These are phyloP conservation scores for Didymosphaeria variabile DNA, from an alignment of 2,329 filamentous ascomycete genomes.

Conservation along the genomic window DNA sequence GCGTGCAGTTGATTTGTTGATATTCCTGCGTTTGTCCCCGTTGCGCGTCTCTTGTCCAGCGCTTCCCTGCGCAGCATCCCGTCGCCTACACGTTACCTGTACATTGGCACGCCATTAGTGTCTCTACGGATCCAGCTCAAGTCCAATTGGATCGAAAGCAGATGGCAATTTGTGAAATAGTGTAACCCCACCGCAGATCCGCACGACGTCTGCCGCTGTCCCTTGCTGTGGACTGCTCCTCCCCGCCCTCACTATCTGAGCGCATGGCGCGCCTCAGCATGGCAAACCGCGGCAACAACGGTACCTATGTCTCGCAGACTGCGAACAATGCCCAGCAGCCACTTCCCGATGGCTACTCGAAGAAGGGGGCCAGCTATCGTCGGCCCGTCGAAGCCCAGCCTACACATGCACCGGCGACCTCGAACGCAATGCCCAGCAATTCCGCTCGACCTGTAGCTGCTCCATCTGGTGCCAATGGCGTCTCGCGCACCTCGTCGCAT, in stretches of 20 bases:
- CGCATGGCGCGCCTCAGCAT: conserved; percentile 31
- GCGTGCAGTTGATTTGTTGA: conserved; percentile 8
- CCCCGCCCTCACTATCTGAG: conserved; percentile 3
- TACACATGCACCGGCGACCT: conserved; percentile 24
- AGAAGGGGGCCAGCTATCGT: conserved; percentile 45
- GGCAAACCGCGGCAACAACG: conserved; percentile 41
- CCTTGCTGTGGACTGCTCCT: conserved; percentile 3
- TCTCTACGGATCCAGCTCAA: conserved; percentile 7
- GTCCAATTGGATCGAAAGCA: conserved; percentile 9
- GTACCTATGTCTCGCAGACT: conserved; percentile 32
- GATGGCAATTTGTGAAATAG: conserved; percentile 11
- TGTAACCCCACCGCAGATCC: conserved; percentile 8
- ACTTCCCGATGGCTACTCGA: conserved; percentile 39
- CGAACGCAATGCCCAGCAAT: conserved; percentile 38
- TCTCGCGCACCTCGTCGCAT: conserved; percentile 36
- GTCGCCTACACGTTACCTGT: conserved; percentile 9
- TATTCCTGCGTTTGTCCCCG: background rate
- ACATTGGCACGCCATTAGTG: conserved; percentile 8
- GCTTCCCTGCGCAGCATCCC: background rate
- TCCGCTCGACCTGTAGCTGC: conserved; percentile 37
- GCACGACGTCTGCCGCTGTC: conserved; percentile 17
- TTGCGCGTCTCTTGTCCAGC: conserved; percentile 11
- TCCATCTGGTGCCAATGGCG: conserved; percentile 28
- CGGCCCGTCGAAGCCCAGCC: conserved; percentile 43
- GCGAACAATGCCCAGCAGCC: conserved; percentile 35